Evolutionary conservation across 1,284 basidiomycete genomes (phyloP).

Genomic region (Heterobasidion annosum): DNA sequence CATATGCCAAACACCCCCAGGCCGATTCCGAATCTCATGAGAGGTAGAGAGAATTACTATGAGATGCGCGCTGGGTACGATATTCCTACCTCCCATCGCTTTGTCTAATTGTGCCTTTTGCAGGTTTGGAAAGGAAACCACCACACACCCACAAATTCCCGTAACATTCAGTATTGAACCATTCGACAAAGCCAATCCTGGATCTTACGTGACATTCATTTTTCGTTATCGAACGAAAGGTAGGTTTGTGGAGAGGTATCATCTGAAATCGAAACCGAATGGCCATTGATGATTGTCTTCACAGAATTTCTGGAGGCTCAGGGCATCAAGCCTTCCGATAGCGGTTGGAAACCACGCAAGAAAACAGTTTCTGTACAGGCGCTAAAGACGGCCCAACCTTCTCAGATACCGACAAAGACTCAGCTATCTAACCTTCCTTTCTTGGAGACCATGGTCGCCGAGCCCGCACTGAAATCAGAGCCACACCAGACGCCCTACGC

Average conservation of each 20-base stretch:
- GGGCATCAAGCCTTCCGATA: background rate
- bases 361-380: background rate
- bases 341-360: background rate
- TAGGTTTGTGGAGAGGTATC: conserved; percentile 11
- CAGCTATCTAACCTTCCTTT: no score
- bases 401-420: no score
- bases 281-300: background rate
- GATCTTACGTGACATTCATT: conserved; percentile 48
- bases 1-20: background rate
- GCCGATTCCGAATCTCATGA: background rate
- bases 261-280: no score
- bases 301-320: background rate
- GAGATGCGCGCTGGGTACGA: background rate
- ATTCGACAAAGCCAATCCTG: conserved; percentile 26
- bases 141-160: conserved; percentile 28
- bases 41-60: background rate
- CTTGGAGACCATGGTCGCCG: no score
- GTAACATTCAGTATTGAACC: conserved; percentile 44
- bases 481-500: no score
- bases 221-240: conserved; percentile 47
- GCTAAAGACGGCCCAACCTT: no score
- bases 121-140: conserved; percentile 33
- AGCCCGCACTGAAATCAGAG: no score
- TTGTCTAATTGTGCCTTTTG: background rate
- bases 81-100: background rate